Conservation (phyloP, 2,329 filamentous ascomycete species). For the Phyllosticta capitalensis region DNA sequence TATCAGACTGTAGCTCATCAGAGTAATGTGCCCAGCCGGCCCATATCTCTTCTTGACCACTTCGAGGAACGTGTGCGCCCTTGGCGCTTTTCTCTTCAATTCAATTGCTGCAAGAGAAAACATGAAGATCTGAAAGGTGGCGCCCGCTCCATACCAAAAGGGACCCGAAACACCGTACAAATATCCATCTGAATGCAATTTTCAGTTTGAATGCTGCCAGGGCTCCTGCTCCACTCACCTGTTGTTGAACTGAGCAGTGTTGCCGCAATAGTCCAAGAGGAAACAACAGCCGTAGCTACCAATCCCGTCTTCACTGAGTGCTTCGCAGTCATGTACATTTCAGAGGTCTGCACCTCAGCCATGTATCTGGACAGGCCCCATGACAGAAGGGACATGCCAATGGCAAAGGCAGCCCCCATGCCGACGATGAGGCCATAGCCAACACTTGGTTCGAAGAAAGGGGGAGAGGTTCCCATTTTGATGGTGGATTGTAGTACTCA, state of each 20-base stretch:
- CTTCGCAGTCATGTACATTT: slow-evolving; percentile 20
- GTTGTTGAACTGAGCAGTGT: slow-evolving; percentile 11
- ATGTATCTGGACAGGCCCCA: slow-evolving; percentile 9
- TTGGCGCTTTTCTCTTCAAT: slow-evolving; percentile 24
- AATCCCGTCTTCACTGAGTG: slow-evolving; percentile 17
- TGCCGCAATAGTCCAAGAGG: slow-evolving; percentile 14
- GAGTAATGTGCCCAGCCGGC: slow-evolving; percentile 6
- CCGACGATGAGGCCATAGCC: slow-evolving; percentile 10
- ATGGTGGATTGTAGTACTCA: not conserved
- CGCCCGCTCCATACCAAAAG: slow-evolving; percentile 25
- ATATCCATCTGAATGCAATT: slow-evolving; percentile 9
- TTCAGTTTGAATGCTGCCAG: not conserved
- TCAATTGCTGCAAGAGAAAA: slow-evolving; percentile 19
- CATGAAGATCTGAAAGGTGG: slow-evolving; percentile 22
- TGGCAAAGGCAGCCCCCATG: slow-evolving; percentile 7
- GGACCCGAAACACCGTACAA: slow-evolving; percentile 17
- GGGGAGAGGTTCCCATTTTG: not conserved
- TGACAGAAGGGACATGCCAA: slow-evolving; percentile 7
- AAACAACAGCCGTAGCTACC: slow-evolving; percentile 17
- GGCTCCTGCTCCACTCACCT: not conserved
- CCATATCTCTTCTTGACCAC: slow-evolving; percentile 12
- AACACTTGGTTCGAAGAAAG: slow-evolving; percentile 3
- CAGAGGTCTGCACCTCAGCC: slow-evolving; percentile 12
- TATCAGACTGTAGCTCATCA: slow-evolving; percentile 11
- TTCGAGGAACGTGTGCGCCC: slow-evolving; percentile 19